These are phyloP conservation scores for Solanum hybrid DNA, from an alignment of 305 asterid species.

Conservation along the genomic window DNA sequence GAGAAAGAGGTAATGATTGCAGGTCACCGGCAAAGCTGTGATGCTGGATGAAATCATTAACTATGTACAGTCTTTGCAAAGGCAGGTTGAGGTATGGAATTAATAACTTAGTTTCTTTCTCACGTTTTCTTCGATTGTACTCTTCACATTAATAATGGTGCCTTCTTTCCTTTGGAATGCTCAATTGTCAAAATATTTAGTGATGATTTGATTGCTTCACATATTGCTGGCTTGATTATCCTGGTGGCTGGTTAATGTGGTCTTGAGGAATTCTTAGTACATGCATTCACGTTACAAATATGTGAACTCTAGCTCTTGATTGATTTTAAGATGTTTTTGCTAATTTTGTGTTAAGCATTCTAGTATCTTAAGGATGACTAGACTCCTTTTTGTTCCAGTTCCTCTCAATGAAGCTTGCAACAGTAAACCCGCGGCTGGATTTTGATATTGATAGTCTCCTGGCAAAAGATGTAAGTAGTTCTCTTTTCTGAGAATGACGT, in stretches of 20 bases:
- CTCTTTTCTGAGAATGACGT: not conserved
- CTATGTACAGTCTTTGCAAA: constrained; percentile 88
- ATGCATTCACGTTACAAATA: not conserved
- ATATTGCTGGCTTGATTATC: not conserved
- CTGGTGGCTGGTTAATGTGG: not conserved
- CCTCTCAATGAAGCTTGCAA: constrained; percentile 95
- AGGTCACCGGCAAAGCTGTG: constrained; percentile 99
- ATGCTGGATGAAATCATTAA: constrained; percentile 98
- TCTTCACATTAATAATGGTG: not conserved
- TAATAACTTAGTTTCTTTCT: not conserved
- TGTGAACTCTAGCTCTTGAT: not conserved
- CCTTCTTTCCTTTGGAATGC: not conserved
- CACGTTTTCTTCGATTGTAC: not conserved
- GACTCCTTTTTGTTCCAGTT: constrained; percentile 41
- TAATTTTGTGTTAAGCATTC: not conserved
- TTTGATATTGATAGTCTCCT: constrained; percentile 65
- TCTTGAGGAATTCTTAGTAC: not conserved
- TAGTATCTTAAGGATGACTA: not conserved
- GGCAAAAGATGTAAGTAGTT: constrained; percentile 61
- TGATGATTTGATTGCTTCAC: not conserved
- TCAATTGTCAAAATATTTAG: not conserved
- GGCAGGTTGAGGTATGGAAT: constrained; percentile 85
- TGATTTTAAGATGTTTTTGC: not conserved
- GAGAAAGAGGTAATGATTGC: not conserved
- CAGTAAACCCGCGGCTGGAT: constrained; percentile 71